Evolutionary conservation across 768 basidiomycete species (phyloP).

Genomic region (Floccularia luteovirens): DNA sequence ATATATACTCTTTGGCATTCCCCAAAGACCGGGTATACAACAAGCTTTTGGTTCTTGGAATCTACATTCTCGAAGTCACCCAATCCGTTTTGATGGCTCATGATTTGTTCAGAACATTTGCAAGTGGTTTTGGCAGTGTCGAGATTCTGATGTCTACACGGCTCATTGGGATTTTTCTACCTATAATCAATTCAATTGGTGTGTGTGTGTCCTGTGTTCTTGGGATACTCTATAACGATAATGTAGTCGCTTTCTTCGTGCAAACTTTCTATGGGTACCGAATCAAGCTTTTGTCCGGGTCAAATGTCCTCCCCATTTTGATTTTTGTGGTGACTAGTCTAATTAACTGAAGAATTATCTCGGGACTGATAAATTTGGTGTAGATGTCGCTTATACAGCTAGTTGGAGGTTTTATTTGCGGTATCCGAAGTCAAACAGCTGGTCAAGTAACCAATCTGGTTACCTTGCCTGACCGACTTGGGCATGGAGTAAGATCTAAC

Average conservation of each 20-base stretch:
- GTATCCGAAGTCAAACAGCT: neutral
- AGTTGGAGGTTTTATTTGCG: neutral
- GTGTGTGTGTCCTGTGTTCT: constrained; percentile 1
- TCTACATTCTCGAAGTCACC: constrained; percentile 8
- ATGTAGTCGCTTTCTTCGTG: constrained; percentile 11
- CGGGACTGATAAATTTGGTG: neutral
- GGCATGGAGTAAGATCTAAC: neutral
- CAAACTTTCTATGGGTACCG: constrained; percentile 11
- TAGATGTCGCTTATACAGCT: neutral
- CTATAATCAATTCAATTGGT: constrained; percentile 13
- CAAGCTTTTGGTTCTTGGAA: constrained; percentile 10
- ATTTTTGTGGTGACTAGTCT: neutral
- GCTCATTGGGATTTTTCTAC: constrained; percentile 12
- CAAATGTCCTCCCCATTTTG: neutral
- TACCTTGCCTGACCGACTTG: neutral
- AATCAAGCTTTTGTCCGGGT: neutral
- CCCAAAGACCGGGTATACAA: constrained; percentile 9
- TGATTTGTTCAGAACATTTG: constrained; percentile 13
- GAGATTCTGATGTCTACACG: constrained; percentile 7
- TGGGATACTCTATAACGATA: too few relatives aligned
- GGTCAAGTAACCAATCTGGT: neutral
- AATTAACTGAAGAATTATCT: neutral
- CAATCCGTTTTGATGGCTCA: constrained; percentile 12
- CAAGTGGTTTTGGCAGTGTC: constrained; percentile 11
- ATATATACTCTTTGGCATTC: constrained; percentile 16